Evolutionary conservation across 2,329 filamentous ascomycete species (phyloP), one percentile per base, ranked within the genome.

Genomic region (Fusarium sp.): DNA sequence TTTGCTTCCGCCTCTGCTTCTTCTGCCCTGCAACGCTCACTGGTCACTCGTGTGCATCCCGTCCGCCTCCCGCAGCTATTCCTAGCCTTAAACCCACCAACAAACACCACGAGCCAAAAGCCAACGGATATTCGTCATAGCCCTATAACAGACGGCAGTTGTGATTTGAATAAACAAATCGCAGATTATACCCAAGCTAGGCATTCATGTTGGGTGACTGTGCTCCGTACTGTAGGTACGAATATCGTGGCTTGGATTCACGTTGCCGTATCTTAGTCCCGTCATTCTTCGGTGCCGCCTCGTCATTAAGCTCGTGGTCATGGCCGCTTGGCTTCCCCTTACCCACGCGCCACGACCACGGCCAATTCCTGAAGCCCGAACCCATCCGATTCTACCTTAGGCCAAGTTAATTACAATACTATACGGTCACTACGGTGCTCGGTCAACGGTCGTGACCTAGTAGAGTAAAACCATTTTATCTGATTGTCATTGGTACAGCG

Each of bases 251-350:
- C 62, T 66, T 63, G 39, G 56, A 52, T 35, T 53, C 41, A 46
- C 52, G 57, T 60, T 53, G 47, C 43, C 23, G 42, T 60, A 37
- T 57, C 65, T 66, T 59, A 50, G 54, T 43, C 46, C 57, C 57
- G 43, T 44, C 59, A 66, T 68, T 66, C 59, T 47, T 61, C n/a
- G 28, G 66, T 66, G 63, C 62, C 53, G 57, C 63, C 56, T 70
- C 60, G 69, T 67, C 69, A 72, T 71, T 46, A 46, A 55, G 50
- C 61, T 71, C 58, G 65, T 63, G 68, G 65, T 46, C 48, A 38
- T 28, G 41, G 44, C 43, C 55, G 55, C 35, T 56, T 62, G 60
- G 44, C 44, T 70, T 72, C 64, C 60, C 69, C 69, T 70, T 57
- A 73, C 70, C 70, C 70, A 72, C 42, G 59, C 53, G 54, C 57